A percentile compares a stretch with the other conserved stretches of the same genome.
phyloP scores from a whole-genome alignment of 495 filamentous ascomycete genomes.

The Clavariopsis aquatica region DNA sequence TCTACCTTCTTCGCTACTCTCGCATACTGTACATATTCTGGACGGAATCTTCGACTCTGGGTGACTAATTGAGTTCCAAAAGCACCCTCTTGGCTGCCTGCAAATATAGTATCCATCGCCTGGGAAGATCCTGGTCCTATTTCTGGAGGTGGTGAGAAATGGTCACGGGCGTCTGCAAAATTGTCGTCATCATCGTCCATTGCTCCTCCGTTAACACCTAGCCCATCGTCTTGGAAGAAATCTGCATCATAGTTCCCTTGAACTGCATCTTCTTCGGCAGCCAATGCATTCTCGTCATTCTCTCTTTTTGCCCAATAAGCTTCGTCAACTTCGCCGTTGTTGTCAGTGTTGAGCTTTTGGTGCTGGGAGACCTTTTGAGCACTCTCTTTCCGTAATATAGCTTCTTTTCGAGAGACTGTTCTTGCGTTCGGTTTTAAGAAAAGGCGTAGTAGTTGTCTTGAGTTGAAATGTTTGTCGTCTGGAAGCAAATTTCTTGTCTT shows the following conservation, averaged over 20 bases:
- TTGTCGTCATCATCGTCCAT: constrained; percentile 79
- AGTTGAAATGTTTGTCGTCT: constrained; percentile 98
- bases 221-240: constrained; percentile 95
- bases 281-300: constrained; percentile 49
- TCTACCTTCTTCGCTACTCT: constrained; percentile 99
- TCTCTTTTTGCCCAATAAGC: constrained; percentile 92
- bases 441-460: constrained; percentile 78
- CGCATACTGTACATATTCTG: constrained; percentile 96
- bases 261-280: constrained; percentile 57
- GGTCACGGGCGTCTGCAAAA: constrained; percentile 90
- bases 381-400: constrained; percentile 8
- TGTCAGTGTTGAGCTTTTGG: constrained; percentile 53
- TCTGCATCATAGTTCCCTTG: constrained; percentile 87
- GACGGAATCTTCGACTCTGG: constrained; percentile 73
- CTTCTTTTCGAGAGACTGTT: constrained; percentile 59
- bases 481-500: constrained; percentile 90
- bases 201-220: constrained; percentile 69
- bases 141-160: constrained; percentile 74
- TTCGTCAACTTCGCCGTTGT: constrained; percentile 82
- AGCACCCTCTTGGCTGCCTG: constrained; percentile 47
- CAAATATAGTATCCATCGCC: constrained; percentile 47
- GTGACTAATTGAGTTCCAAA: constrained; percentile 96
- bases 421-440: constrained; percentile 94
- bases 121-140: constrained; percentile 49
- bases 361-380: constrained; percentile 20